Evolutionary conservation across 179 eudicot genomes (phyloP).

Genomic region (Gypsophila paniculata): DNA sequence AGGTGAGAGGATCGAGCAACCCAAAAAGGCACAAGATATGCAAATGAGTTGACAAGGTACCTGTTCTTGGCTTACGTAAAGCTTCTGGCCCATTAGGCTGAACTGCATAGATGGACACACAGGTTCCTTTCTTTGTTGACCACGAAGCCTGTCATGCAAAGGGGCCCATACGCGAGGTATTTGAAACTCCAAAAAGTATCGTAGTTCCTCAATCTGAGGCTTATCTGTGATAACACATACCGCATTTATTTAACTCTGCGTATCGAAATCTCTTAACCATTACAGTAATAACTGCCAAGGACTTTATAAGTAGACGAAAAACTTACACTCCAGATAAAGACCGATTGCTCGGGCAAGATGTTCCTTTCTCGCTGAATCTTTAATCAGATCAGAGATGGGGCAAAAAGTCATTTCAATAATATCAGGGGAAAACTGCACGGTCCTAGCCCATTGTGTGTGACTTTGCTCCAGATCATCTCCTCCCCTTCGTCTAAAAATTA

Average conservation of each 20-base stretch:
- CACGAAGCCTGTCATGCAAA: slow-evolving; percentile 55
- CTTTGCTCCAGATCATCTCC: slow-evolving; percentile 87
- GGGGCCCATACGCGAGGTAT: slow-evolving; percentile 83
- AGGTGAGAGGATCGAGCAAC: background rate
- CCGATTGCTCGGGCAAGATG: slow-evolving; percentile 61
- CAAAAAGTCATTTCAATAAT: slow-evolving; percentile 71
- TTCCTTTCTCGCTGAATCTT: slow-evolving; percentile 57
- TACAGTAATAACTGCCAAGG: background rate
- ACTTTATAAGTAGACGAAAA: slow-evolving; percentile 3
- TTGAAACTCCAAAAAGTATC: slow-evolving; percentile 85
- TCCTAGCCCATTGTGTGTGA: slow-evolving; percentile 66
- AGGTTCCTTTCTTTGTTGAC: slow-evolving; percentile 74
- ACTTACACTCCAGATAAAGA: slow-evolving; percentile 79
- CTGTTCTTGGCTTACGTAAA: slow-evolving; percentile 87
- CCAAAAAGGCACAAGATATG: background rate
- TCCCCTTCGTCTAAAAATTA: slow-evolving; percentile 88
- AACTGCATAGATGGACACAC: slow-evolving; percentile 88
- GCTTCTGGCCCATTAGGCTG: slow-evolving; percentile 92
- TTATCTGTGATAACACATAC: slow-evolving; percentile 46
- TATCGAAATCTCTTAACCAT: background rate
- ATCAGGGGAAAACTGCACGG: slow-evolving; percentile 69
- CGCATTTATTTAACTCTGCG: background rate
- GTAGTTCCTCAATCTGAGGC: slow-evolving; percentile 81
- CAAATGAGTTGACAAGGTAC: slow-evolving; percentile 31
- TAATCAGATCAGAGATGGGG: slow-evolving; percentile 64